phyloP scores from a whole-genome alignment of 2,329 filamentous ascomycete genomes.

The Curvularia hawaiiensis region DNA sequence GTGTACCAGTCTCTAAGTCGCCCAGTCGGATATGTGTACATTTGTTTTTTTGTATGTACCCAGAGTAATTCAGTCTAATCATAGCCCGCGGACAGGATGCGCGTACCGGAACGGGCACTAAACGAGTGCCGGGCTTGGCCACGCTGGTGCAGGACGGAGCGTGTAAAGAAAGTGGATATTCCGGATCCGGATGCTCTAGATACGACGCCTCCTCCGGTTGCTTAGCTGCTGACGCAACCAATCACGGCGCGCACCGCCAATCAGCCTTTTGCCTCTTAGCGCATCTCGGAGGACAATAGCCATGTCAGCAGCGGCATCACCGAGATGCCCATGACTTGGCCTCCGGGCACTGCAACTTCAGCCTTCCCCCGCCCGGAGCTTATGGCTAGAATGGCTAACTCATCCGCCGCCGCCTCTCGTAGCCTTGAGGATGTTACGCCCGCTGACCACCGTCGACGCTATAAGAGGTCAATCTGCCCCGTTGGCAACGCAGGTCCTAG shows the following conservation, averaged over 20 bases:
- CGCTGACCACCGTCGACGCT: neutral
- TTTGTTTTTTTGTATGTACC: neutral
- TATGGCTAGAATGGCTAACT: constrained; percentile 7
- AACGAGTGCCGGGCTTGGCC: constrained; percentile 2
- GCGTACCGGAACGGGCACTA: neutral
- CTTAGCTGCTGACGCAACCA: neutral
- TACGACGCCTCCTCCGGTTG: constrained; percentile 2
- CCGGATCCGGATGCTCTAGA: neutral
- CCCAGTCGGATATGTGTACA: neutral
- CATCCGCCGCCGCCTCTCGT: neutral
- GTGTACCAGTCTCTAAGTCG: neutral
- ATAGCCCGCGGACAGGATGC: neutral
- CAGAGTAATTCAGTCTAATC: neutral
- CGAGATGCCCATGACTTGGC: constrained; percentile 1
- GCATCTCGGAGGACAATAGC: constrained; percentile 2
- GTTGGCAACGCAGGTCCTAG: neutral
- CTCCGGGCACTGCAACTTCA: constrained; percentile 3
- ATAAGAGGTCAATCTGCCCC: neutral
- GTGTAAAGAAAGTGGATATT: neutral
- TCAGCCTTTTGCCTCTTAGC: neutral
- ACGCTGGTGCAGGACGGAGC: neutral
- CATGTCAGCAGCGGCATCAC: constrained; percentile 10
- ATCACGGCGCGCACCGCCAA: neutral
- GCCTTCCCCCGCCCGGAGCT: constrained; percentile 5
- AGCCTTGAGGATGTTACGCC: neutral